These are phyloP conservation scores for Calamus simplicifolius DNA, from an alignment of 176 grass and related monocot species.

Conservation along the genomic window DNA sequence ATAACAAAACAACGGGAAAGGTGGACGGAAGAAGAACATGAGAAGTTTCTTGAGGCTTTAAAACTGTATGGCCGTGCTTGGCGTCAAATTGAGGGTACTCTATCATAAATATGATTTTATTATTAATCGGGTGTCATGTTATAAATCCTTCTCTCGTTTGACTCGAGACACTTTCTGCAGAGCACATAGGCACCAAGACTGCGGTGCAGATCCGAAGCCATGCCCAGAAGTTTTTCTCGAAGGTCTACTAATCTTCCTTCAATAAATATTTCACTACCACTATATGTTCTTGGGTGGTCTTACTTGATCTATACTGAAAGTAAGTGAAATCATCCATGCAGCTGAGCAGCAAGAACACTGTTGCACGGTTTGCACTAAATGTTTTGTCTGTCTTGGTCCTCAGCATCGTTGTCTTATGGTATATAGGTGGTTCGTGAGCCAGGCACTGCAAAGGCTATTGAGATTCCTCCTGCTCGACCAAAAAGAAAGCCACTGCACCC, in stretches of 20 bases:
- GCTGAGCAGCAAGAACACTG: neutral
- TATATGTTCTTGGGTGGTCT: neutral
- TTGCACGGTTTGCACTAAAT: neutral
- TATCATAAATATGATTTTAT: neutral
- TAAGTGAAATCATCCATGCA: neutral
- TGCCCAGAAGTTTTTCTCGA: slow-evolving; percentile 98
- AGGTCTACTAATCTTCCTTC: slow-evolving; percentile 41
- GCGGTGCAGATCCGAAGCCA: slow-evolving; percentile 98
- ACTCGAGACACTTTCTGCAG: slow-evolving; percentile 34
- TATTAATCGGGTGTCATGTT: neutral
- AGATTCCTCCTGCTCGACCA: slow-evolving; percentile 85
- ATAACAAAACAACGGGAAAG: slow-evolving; percentile 87
- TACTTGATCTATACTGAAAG: neutral
- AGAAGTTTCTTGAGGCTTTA: slow-evolving; percentile 79
- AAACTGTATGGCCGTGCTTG: slow-evolving; percentile 75
- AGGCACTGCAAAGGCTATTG: slow-evolving; percentile 24
- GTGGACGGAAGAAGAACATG: slow-evolving; percentile 87
- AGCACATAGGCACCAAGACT: slow-evolving; percentile 92
- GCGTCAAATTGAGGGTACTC: slow-evolving; percentile 83
- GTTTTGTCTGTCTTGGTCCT: neutral
- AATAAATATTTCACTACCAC: slow-evolving; percentile 9
- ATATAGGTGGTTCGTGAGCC: slow-evolving; percentile 51
- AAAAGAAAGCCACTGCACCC: slow-evolving; percentile 82
- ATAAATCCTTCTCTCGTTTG: slow-evolving; percentile 23
- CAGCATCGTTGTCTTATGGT: slow-evolving; percentile 1